phyloP scores from a whole-genome alignment of 805 yeast species.

The Kodamaea laetipori region DNA sequence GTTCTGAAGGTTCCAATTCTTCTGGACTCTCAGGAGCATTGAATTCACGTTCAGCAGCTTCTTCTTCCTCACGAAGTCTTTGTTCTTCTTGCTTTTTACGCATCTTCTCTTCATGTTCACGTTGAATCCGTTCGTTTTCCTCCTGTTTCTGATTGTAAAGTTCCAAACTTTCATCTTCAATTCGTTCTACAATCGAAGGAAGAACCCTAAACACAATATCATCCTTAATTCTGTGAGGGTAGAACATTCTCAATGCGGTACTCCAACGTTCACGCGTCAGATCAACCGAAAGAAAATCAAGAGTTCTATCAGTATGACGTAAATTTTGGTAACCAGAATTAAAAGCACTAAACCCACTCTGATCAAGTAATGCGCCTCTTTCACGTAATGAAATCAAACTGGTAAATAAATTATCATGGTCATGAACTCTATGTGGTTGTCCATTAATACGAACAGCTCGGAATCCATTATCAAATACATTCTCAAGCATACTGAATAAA shows the following conservation, averaged over 20 bases:
- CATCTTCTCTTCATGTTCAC: constrained; percentile 32
- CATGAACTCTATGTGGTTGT: constrained; percentile 11
- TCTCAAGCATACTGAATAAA: constrained; percentile 10
- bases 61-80: constrained; percentile 28
- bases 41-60: constrained; percentile 23
- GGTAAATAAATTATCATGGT: constrained; percentile 10
- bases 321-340: neutral
- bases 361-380: neutral
- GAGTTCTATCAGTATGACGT: neutral
- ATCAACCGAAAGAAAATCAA: constrained; percentile 29
- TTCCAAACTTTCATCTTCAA: constrained; percentile 52
- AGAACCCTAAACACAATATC: constrained; percentile 23
- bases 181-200: constrained; percentile 45
- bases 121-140: constrained; percentile 26
- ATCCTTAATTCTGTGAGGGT: constrained; percentile 36
- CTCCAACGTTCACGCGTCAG: constrained; percentile 72
- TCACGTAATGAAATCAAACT: constrained; percentile 15
- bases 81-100: constrained; percentile 36
- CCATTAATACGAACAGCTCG: constrained; percentile 25
- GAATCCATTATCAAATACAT: constrained; percentile 19
- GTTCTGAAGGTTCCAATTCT: constrained; percentile 35
- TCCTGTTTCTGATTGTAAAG: constrained; percentile 32
- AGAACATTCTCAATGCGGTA: constrained; percentile 55
- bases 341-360: constrained; percentile 17
- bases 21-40: constrained; percentile 15